phyloP scores from a whole-genome alignment of 148 eudicot genomes.

The Cornus suecica region DNA sequence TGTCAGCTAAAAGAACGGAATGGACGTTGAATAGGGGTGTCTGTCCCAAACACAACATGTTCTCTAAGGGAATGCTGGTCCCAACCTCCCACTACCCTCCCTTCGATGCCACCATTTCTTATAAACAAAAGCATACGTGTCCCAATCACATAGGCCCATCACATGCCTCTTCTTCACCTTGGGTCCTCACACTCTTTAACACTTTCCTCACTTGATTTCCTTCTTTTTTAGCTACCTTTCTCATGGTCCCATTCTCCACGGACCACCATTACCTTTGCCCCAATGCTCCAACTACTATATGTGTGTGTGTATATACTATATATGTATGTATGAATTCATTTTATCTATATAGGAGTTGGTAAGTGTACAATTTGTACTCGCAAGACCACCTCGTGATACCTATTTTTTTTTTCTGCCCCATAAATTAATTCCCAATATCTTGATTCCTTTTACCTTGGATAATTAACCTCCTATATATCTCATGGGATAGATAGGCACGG shows the following conservation, averaged over 20 bases:
- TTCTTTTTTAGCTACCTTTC: background rate
- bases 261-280: background rate
- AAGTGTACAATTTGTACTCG: too few relatives aligned
- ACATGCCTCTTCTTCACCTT: background rate
- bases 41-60: conserved; percentile 6
- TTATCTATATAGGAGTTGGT: too few relatives aligned
- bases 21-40: background rate
- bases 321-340: too few relatives aligned
- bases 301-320: too few relatives aligned
- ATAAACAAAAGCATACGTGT: background rate
- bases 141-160: background rate
- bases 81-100: conserved; percentile 2
- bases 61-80: conserved; percentile 1
- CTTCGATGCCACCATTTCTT: background rate
- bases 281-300: too few relatives aligned
- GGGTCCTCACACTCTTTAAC: background rate
- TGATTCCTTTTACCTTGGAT: too few relatives aligned
- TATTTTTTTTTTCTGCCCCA: too few relatives aligned
- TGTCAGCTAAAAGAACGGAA: conserved; percentile 36
- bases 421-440: too few relatives aligned
- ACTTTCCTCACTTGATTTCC: background rate
- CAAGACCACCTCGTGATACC: too few relatives aligned
- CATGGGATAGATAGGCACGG: too few relatives aligned
- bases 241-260: conserved; percentile 1
- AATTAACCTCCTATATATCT: too few relatives aligned